A percentile compares a stretch with the other conserved stretches of the same genome.
phyloP scores from a whole-genome alignment of 345 rosid genomes.

The Citrus australasica region DNA sequence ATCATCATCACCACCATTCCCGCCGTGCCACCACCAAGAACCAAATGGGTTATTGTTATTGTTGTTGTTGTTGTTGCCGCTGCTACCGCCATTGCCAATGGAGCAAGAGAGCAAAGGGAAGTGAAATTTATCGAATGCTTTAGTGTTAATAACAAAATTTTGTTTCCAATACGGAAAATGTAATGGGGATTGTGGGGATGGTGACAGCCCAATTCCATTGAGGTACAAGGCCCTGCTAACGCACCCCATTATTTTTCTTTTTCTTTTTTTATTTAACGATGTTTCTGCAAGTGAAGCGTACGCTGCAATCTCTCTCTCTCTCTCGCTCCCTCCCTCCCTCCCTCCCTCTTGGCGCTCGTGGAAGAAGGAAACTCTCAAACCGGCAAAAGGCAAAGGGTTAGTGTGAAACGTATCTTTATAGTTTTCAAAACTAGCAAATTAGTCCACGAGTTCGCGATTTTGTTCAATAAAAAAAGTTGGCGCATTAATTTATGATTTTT shows the following conservation, averaged over 20 bases:
- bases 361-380: too few species aligned
- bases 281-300: not conserved
- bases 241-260: constrained; percentile 17
- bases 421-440: too few species aligned
- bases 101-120: constrained; percentile 15
- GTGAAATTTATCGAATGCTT: not conserved
- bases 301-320: too few species aligned
- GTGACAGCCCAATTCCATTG: not conserved
- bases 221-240: constrained; percentile 19
- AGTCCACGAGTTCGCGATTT: too few species aligned
- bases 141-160: not conserved
- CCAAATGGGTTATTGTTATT: constrained; percentile 21
- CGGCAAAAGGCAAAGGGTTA: too few species aligned
- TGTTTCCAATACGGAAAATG: not conserved
- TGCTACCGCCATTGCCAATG: constrained; percentile 18
- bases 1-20: constrained; percentile 5
- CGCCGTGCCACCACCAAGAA: constrained; percentile 35
- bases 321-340: too few species aligned
- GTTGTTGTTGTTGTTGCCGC: constrained; percentile 27
- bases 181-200: not conserved
- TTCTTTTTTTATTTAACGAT: not conserved
- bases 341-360: too few species aligned
- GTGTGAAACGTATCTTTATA: too few species aligned
- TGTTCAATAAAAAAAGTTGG: too few species aligned
- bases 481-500: too few species aligned